phyloP scores from a whole-genome alignment of 2,329 filamentous ascomycete species.

The Neonectria coccinea region DNA sequence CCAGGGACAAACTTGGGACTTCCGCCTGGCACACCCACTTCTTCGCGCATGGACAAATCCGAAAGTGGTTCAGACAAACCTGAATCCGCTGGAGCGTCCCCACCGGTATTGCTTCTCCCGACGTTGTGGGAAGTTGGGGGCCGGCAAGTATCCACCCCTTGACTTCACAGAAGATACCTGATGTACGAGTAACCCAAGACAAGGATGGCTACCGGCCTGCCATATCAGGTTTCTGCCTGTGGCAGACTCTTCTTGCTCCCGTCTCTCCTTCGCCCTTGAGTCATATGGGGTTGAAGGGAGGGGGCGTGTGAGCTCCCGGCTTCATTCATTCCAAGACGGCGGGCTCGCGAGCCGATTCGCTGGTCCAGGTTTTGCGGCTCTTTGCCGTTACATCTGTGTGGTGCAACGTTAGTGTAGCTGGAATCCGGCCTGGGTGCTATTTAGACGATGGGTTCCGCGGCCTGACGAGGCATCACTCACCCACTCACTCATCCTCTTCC shows the following conservation, averaged over 20 bases:
- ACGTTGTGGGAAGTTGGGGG: slow-evolving; percentile 31
- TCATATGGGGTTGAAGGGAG: slow-evolving; percentile 25
- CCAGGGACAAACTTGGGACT: neutral
- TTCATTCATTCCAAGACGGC: slow-evolving; percentile 17
- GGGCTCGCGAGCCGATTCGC: slow-evolving; percentile 24
- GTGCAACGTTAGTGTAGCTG: slow-evolving; percentile 20
- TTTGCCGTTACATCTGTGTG: slow-evolving; percentile 18
- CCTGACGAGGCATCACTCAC: slow-evolving; percentile 33
- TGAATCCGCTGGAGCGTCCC: slow-evolving; percentile 21
- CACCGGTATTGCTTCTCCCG: slow-evolving; percentile 13
- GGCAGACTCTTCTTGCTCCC: slow-evolving; percentile 30
- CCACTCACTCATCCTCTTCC: slow-evolving; percentile 10
- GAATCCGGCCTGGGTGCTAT: slow-evolving; percentile 31
- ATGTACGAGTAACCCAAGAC: slow-evolving; percentile 29
- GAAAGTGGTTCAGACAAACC: slow-evolving; percentile 8
- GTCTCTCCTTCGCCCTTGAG: slow-evolving; percentile 28
- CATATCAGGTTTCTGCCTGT: slow-evolving; percentile 41
- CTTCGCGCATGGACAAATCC: neutral
- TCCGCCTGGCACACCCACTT: neutral
- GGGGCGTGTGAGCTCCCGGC: slow-evolving; percentile 26
- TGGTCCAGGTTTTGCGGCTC: slow-evolving; percentile 37
- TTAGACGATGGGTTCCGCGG: slow-evolving; percentile 34
- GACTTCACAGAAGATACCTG: slow-evolving; percentile 34
- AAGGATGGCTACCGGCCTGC: slow-evolving; percentile 29
- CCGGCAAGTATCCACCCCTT: slow-evolving; percentile 31